Conservation (phyloP, 2,329 filamentous ascomycete genomes). For the Penicillium brasilianum region DNA sequence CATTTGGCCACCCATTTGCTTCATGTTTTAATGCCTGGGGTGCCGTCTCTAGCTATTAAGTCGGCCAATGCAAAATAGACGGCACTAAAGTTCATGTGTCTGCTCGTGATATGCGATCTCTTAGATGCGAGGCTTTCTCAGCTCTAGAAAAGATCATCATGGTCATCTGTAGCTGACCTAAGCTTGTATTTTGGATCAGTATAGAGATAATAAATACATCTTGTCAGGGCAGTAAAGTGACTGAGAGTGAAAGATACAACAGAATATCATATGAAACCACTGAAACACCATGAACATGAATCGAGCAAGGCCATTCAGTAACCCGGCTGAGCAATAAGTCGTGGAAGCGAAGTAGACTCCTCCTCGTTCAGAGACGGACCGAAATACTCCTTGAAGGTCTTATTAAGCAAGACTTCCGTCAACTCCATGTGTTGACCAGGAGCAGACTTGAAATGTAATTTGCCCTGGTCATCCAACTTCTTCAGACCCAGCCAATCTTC, state of each 20-base stretch:
- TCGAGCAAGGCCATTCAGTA: neutral
- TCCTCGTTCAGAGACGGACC: slow-evolving; percentile 33
- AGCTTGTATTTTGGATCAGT: too few species aligned
- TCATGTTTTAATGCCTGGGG: slow-evolving; percentile 8
- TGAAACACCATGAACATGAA: neutral
- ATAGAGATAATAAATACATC: neutral
- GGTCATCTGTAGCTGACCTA: neutral
- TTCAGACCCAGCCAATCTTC: slow-evolving; percentile 94
- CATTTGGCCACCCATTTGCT: slow-evolving; percentile 7
- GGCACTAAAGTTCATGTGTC: slow-evolving; percentile 12
- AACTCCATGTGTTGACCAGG: slow-evolving; percentile 86
- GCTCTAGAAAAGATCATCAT: neutral
- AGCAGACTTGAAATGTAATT: slow-evolving; percentile 73
- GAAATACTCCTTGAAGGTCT: slow-evolving; percentile 64
- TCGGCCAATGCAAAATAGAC: slow-evolving; percentile 30
- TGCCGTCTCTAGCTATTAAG: slow-evolving; percentile 28
- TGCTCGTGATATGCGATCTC: neutral
- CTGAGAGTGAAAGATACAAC: too few species aligned
- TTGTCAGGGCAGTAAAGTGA: neutral
- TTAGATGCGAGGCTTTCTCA: neutral
- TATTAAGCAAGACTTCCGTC: slow-evolving; percentile 66
- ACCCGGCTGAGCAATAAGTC: slow-evolving; percentile 28
- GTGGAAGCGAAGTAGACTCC: slow-evolving; percentile 9
- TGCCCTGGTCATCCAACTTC: slow-evolving; percentile 76
- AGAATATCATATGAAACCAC: neutral